phyloP scores from a whole-genome alignment of 1,284 basidiomycete species.

The Tremellales sp. region DNA sequence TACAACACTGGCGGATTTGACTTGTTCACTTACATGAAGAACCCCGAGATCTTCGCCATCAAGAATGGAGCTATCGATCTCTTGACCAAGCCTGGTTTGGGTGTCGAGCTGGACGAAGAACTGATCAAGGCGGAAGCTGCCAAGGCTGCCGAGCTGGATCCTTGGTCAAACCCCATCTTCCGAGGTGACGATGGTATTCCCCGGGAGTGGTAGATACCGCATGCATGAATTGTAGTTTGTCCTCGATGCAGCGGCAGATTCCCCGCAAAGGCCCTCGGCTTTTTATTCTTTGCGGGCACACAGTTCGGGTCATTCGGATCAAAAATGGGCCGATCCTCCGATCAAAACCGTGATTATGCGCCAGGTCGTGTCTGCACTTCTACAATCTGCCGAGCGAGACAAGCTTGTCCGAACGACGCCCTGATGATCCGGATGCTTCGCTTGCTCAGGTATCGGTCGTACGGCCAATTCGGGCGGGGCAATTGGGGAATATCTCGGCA shows the following conservation, averaged over 20 bases:
- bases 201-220: constrained; percentile 54
- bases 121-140: constrained; percentile 57
- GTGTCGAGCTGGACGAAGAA: constrained; percentile 64
- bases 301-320: too few relatives aligned
- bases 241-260: too few relatives aligned
- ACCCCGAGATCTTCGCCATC: constrained; percentile 59
- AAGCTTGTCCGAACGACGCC: too few relatives aligned
- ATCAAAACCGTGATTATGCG: too few relatives aligned
- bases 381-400: too few relatives aligned
- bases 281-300: not conserved
- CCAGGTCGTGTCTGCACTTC: too few relatives aligned
- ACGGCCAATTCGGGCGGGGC: too few relatives aligned
- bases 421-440: too few relatives aligned
- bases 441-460: too few relatives aligned
- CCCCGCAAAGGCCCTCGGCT: not conserved
- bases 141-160: constrained; percentile 44
- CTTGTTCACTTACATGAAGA: constrained; percentile 59
- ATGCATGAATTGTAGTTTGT: not conserved
- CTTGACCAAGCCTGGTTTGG: constrained; percentile 61
- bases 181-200: constrained; percentile 56
- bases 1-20: constrained; percentile 66
- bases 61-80: constrained; percentile 59
- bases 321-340: too few relatives aligned
- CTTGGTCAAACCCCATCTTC: constrained; percentile 61
- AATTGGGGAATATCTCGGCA: too few relatives aligned